Evolutionary conservation across 345 rosid species (phyloP), one percentile per base, ranked within the genome.

Genomic region (Acer saccharum): DNA sequence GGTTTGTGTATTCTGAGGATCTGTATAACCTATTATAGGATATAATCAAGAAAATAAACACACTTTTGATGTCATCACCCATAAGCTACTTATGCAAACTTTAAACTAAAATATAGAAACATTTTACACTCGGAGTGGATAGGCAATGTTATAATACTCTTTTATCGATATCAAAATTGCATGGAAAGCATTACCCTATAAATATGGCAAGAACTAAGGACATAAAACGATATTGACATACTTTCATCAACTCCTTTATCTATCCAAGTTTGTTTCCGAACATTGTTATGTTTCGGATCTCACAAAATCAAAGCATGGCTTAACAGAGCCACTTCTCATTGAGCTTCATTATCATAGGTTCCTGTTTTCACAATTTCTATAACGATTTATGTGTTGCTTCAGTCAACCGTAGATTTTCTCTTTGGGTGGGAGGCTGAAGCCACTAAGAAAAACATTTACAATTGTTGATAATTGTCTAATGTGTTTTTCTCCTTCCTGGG

Each of bases 1-100:
- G 99, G 88, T 94, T 96, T 72, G 99, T 94, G 77, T 84, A 81
- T 74, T 89, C 97, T 11, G 95, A 71, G 76, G 93, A 95, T 85
- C 98, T 86, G 81, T 94, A 96, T 63, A 96, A 78, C 89, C 98
- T 95, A 77, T 71, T 65, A 27, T 65, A 11, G 48, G 25, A 62
- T 14, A 74, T 11, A 25, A 6, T 18, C 3, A 57, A 16, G 11
- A 54, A 60, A 77, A 29, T 50, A 14, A 60, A 10, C 65, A 25
- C 25, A 35, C 52, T n/a, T 62, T 21, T 18, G 3, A 48, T 25
- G 27, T 16, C 70, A 27, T 63, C 48, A 58, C 61, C 10, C 29
- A 32, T n/a, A 29, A 41, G 77, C 20, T 67, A 55, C 66, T 43
- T 68, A 9, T 10, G 72, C 72, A 54, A 35, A 63, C 74, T 46